These are phyloP conservation scores for Aspergillus floridensis DNA, from an alignment of 2,329 filamentous ascomycete genomes.

Conservation along the genomic window DNA sequence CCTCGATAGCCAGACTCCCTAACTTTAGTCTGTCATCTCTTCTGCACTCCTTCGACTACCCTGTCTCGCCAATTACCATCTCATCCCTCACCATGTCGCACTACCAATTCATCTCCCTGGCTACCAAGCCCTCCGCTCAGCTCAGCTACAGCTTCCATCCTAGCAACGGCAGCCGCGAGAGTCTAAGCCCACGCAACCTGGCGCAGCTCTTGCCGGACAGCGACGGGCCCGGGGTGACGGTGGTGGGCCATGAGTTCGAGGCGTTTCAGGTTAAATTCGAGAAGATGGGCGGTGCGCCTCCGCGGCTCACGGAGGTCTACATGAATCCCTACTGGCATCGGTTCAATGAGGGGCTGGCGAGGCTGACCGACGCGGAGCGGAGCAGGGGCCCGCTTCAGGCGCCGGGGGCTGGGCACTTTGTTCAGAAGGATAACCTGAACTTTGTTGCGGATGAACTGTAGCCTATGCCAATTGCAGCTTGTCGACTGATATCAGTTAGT, in stretches of 20 bases:
- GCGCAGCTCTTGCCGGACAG: constrained; percentile 44
- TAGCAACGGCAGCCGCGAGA: constrained; percentile 49
- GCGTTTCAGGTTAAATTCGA: constrained; percentile 50
- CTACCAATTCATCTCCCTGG: background rate
- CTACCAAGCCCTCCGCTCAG: constrained; percentile 16
- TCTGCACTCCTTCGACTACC: background rate
- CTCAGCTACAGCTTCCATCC: constrained; percentile 16
- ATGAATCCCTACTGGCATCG: constrained; percentile 53
- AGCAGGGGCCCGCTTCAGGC: constrained; percentile 49
- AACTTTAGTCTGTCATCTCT: too few relatives aligned
- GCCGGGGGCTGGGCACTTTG: constrained; percentile 53
- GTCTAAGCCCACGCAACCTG: constrained; percentile 49
- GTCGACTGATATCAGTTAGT: too few relatives aligned
- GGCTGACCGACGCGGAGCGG: constrained; percentile 42
- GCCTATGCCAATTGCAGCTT: too few relatives aligned
- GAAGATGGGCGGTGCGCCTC: constrained; percentile 30
- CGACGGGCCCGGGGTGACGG: constrained; percentile 46
- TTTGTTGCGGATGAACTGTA: constrained; percentile 40
- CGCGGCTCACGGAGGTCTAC: constrained; percentile 49
- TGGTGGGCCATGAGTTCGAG: constrained; percentile 55
- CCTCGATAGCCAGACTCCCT: too few relatives aligned
- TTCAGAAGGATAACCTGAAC: constrained; percentile 54
- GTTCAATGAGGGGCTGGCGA: constrained; percentile 53
- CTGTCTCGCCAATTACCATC: background rate
- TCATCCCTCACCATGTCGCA: background rate